Percentiles rank a stretch among this genome's conserved stretches.
Evolutionary conservation across 2,329 filamentous ascomycete genomes (phyloP).

Genomic region (Stemphylium vesicarium): DNA sequence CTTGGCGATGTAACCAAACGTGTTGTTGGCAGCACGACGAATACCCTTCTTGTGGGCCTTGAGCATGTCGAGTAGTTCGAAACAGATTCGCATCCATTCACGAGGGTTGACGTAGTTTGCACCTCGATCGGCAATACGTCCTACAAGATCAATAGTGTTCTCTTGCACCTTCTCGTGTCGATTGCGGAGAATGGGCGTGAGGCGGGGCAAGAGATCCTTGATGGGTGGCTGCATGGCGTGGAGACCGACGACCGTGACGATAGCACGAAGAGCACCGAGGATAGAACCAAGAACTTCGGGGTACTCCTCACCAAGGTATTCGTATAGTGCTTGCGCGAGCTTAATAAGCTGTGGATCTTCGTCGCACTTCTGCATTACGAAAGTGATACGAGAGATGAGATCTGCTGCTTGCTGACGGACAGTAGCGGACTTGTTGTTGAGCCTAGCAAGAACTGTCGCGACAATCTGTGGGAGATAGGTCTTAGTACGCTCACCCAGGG

Average conservation of each 20-base stretch:
- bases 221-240: slow-evolving; percentile 98
- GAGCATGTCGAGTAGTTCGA: slow-evolving; percentile 97
- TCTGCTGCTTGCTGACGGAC: slow-evolving; percentile 97
- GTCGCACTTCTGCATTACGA: slow-evolving; percentile 98
- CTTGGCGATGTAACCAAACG: slow-evolving; percentile 99
- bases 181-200: slow-evolving; percentile 98
- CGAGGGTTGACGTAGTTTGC: slow-evolving; percentile 95
- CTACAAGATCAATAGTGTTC: slow-evolving; percentile 97
- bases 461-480: slow-evolving; percentile 96
- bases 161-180: slow-evolving; percentile 99
- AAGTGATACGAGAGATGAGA: slow-evolving; percentile 93
- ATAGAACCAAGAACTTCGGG: slow-evolving; percentile 97
- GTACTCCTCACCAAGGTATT: slow-evolving; percentile 98
- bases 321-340: slow-evolving; percentile 91
- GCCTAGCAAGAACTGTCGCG: slow-evolving; percentile 91
- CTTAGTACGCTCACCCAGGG: slow-evolving; percentile 90
- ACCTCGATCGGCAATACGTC: slow-evolving; percentile 95
- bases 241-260: slow-evolving; percentile 97
- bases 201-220: slow-evolving; percentile 89
- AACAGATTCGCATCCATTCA: slow-evolving; percentile 99
- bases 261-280: slow-evolving; percentile 89
- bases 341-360: slow-evolving; percentile 97
- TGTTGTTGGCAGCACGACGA: slow-evolving; percentile 97
- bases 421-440: slow-evolving; percentile 98
- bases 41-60: slow-evolving; percentile 99